Base-by-base conservation (phyloP, 768 basidiomycete genomes). In the Vararia minispora region DNA sequence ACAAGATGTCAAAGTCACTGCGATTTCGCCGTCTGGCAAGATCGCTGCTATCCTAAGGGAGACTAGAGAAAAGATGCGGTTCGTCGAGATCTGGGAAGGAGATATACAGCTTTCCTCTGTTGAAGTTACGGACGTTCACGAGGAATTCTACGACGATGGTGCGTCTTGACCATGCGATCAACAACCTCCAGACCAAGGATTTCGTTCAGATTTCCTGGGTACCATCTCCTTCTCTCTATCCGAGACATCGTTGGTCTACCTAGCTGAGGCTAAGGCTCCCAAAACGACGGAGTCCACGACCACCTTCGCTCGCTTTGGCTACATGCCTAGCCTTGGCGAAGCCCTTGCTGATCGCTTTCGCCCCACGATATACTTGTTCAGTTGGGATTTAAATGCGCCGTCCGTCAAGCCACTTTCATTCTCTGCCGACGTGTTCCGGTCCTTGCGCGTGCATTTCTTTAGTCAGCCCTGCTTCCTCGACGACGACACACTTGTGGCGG, bases 101-200 rank as follows among this genome's bases (percentile, higher is more conserved):
- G 57, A 58, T 3, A 28, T 40, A 16, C 17, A 45, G 27, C 37
- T 42, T 8, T 37, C 24, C 4, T 39, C 47, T 7, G 28, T 39
- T 16, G 31, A 45, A 1, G 52, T 57, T 3, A 46, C 51, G 1
- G 47, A 52, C 26, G 20, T 38, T 5, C 51, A 57, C 31, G 52
- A 49, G 3, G 47, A 43, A 2, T 58, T 50, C 28, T 56, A 52
- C 29, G 37, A 48, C 9, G 55, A 58, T 21, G 48, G 58, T 57
- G 28, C 33, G 39, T 33, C 28, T 17, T 3, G n/a, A 6, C 4
- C 12, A n/a, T n/a, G n/a, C 18, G n/a, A n/a, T 22, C 24, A 21
- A 23, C 9, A 26, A 17, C 24, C 24, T 35, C 12, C 29, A 18
- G 17, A 17, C 10, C 13, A 1, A 13, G 32, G 6, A 18, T 14